Base-by-base conservation (phyloP, 805 yeast species). In the Saturnispora quitensis region DNA sequence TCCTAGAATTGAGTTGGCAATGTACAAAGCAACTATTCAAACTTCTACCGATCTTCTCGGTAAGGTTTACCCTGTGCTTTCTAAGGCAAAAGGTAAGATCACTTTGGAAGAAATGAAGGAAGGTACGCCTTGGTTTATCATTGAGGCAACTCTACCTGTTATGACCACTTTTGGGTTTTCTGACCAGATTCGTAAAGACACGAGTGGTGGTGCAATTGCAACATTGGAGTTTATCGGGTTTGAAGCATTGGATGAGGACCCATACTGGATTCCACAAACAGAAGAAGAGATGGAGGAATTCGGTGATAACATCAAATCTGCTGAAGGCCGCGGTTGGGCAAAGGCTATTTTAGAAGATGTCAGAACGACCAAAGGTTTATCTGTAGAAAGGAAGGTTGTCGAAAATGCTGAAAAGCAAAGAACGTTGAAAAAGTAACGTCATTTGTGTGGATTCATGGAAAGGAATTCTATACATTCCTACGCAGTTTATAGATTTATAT, bases 191-290 rank as follows among this genome's bases (percentile, higher is more conserved):
- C 74, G 98, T 52, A 93, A 89, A 68, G 79, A 79, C 58, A 91
- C 99, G 0, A 87, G 96, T 1, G 99, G 99, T 53, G 96, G 97
- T 3, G 99, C 99, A 2, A 85, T 87, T 60, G 99, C 99, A 0
- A 99, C 93, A 67, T 73, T 93, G 50, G 87, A 90, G 9, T 93
- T 91, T 62, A 77, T 86, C 28, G 98, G 98, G 0, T 93, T 78
- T 64, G 93, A 89, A 61, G 72, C 83, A 56, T 78, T 91, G 48
- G 95, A 89, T 57, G 78, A 85, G 58, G 98, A 93, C 72, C 99
- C 99, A 44, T 93, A 86, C 74, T 93, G 99, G 99, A 96, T 93
- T 15, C 99, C 99, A 13, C 87, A 93, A 3, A 93, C 99, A 0
- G 97, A 88, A 60, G 97, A 89, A 65, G 99, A 93, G 66, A 68